These are phyloP conservation scores for Hortaea sp. DNA, from an alignment of 2,329 filamentous ascomycete species.

Conservation along the genomic window DNA sequence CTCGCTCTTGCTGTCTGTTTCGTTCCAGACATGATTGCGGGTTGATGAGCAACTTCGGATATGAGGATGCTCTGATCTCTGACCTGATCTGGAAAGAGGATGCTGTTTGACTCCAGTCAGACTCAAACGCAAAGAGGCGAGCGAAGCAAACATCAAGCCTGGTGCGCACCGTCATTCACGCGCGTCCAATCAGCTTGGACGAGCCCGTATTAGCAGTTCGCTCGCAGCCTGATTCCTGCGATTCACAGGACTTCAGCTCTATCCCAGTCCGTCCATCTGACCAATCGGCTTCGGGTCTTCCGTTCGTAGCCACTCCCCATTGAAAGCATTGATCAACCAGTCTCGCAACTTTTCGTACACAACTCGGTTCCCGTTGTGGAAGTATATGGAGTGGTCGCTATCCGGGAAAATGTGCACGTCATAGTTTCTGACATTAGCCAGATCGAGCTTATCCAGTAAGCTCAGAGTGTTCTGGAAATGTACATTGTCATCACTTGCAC, in stretches of 20 bases:
- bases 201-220: too few relatives aligned
- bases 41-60: too few relatives aligned
- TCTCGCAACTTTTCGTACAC: conserved; percentile 83
- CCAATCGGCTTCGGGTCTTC: conserved; percentile 22
- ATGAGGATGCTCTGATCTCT: too few relatives aligned
- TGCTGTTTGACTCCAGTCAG: too few relatives aligned
- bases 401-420: conserved; percentile 96
- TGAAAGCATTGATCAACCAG: conserved; percentile 96
- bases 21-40: too few relatives aligned
- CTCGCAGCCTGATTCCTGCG: too few relatives aligned
- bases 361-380: conserved; percentile 83
- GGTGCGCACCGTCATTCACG: too few relatives aligned
- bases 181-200: too few relatives aligned
- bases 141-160: too few relatives aligned
- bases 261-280: not conserved
- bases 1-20: too few relatives aligned
- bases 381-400: conserved; percentile 88
- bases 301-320: conserved; percentile 76
- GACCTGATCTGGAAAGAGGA: too few relatives aligned
- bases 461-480: conserved; percentile 91
- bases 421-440: conserved; percentile 78
- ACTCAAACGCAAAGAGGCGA: too few relatives aligned
- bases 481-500: conserved; percentile 93
- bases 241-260: not conserved
- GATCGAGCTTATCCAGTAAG: conserved; percentile 75